Percentiles rank a stretch among this genome's conserved stretches.
phyloP scores from a whole-genome alignment of 306 rosid species.

The Cucurbita pepo region DNA sequence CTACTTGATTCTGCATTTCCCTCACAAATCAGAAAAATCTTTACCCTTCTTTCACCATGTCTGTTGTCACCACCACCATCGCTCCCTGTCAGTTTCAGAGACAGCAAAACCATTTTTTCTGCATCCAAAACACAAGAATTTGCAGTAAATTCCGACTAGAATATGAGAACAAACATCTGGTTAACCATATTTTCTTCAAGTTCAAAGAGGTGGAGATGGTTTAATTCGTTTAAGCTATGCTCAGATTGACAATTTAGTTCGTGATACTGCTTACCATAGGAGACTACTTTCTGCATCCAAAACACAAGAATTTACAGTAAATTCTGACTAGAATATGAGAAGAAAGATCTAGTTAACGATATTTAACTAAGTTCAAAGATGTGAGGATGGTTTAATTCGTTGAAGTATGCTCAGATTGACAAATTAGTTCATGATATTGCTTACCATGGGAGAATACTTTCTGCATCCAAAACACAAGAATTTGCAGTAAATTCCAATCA shows the following conservation, averaged over 20 bases:
- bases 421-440: neutral
- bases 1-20: neutral
- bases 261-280: too few relatives aligned
- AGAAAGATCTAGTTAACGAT: neutral
- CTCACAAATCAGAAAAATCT: neutral
- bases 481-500: neutral
- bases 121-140: neutral
- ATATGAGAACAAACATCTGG: too few relatives aligned
- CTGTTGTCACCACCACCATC: neutral
- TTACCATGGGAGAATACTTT: constrained; percentile 3
- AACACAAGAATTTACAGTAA: neutral
- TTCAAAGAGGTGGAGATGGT: too few relatives aligned
- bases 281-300: constrained; percentile 5
- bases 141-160: too few relatives aligned
- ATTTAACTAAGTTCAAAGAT: too few relatives aligned
- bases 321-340: neutral
- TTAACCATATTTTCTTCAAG: too few relatives aligned
- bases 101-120: constrained; percentile 29
- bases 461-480: neutral
- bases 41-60: neutral
- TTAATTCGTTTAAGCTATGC: too few relatives aligned
- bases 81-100: constrained; percentile 6
- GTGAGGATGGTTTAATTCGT: too few relatives aligned
- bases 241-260: too few relatives aligned
- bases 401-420: too few relatives aligned